Base-by-base conservation (phyloP, 1,139 yeast genomes). In the Pichia inconspicua region DNA sequence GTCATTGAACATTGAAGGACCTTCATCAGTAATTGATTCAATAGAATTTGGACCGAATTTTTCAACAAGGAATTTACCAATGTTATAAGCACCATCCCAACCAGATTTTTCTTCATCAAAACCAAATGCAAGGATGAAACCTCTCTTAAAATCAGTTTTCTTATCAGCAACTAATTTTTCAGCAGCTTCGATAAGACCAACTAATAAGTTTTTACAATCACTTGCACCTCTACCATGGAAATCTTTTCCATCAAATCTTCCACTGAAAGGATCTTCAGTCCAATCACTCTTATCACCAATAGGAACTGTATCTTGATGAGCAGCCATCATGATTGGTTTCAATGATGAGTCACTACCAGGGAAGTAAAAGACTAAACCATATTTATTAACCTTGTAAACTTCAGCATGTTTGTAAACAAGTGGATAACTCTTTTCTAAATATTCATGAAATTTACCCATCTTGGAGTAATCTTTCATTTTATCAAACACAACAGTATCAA, bases 241-340 rank as follows among this genome's bases (percentile, higher is more conserved):
- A 47, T 63, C 55, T 9, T 63, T 62, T 36, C 85, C 85, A 57
- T 84, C 95, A 58, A 69, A 84, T 58, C 74, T 72, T 4, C 85
- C 95, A 9, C 73, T 72, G 53, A 78, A 84, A 27, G 95, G 95
- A 11, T 82, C 82, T 57, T 78, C 73, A 3, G 69, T 72, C 95
- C 95, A 86, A 25, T 71, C 80, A 30, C 66, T 63, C 58, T 80
- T 81, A 41, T 55, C 57, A n/a, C 53, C 54, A n/a, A 85, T 84
- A 0, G 95, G 95, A 14, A 87, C 95, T 5, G 83, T 86, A 61
- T 86, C 95, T 62, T 81, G 87, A 64, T 87, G 96, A 3, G 92
- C 89, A 65, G 82, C 75, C 41, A 85, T 68, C 63, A 86, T 61
- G 14, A 82, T 55, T 6, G 95, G 95, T 61, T 82, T 80, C 57